A percentile compares a stretch with the other conserved stretches of the same genome.
Conservation (phyloP, 2,329 filamentous ascomycete species). For the Penicillium sp. region DNA sequence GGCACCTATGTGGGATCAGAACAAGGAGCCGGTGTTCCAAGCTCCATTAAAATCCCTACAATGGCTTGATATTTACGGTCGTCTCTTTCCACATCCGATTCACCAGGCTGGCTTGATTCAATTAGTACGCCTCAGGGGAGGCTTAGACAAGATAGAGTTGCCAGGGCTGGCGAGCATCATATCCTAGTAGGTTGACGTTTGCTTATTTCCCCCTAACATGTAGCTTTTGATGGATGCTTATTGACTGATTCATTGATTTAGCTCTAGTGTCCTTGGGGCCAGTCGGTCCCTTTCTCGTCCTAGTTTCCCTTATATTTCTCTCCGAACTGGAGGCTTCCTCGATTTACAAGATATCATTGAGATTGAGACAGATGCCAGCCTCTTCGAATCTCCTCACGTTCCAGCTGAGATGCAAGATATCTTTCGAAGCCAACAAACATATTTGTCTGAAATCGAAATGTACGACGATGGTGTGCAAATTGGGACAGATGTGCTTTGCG, state of each 20-base stretch:
- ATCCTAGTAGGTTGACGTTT: conserved; percentile 26
- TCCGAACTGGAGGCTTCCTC: not conserved
- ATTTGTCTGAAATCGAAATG: conserved; percentile 4
- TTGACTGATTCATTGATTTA: not conserved
- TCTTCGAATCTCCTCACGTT: not conserved
- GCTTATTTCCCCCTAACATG: not conserved
- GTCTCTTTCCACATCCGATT: conserved; percentile 13
- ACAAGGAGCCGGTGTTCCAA: conserved; percentile 10
- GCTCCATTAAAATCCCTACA: conserved; percentile 20
- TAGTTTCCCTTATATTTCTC: conserved; percentile 2
- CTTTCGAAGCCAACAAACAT: not conserved
- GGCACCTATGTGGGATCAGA: conserved; percentile 5
- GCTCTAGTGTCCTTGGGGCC: conserved; percentile 5
- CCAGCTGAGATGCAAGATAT: not conserved
- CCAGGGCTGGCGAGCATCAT: conserved; percentile 34
- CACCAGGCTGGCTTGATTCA: conserved; percentile 15
- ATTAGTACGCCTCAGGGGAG: conserved; percentile 14
- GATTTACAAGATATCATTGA: not conserved
- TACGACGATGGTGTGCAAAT: conserved; percentile 6
- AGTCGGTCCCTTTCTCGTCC: conserved; percentile 1
- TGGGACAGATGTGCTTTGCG: conserved; percentile 8
- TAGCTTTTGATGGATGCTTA: too few species aligned
- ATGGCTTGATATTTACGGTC: conserved; percentile 24
- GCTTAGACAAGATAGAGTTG: conserved; percentile 29
- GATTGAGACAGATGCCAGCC: not conserved